A percentile compares a stretch with the other conserved stretches of the same genome.
Evolutionary conservation across 1,139 yeast species (phyloP).

Genomic region (Diutina neorugosa): DNA sequence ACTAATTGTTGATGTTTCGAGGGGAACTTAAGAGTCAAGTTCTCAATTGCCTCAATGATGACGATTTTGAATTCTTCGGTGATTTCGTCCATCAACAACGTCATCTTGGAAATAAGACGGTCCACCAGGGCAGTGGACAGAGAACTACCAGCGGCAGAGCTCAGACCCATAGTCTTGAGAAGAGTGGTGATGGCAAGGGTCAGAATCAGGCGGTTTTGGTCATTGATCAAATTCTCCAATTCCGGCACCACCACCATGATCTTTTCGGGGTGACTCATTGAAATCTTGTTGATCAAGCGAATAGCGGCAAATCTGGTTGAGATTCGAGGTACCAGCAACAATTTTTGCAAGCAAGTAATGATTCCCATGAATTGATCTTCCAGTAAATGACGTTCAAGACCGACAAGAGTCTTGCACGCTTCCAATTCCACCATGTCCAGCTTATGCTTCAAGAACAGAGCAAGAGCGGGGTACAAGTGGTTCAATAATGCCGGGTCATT

Average conservation of each 20-base stretch:
- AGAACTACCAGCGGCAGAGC: constrained; percentile 20
- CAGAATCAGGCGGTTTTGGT: constrained; percentile 84
- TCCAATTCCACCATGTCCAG: constrained; percentile 88
- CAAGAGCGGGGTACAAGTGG: constrained; percentile 53
- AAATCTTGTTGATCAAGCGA: constrained; percentile 75
- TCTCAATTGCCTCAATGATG: constrained; percentile 89
- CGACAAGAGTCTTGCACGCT: constrained; percentile 76
- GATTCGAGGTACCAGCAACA: constrained; percentile 80
- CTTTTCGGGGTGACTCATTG: constrained; percentile 71
- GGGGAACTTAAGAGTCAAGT: constrained; percentile 88
- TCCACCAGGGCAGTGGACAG: constrained; percentile 61
- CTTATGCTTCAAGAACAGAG: constrained; percentile 66
- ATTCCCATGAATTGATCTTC: constrained; percentile 57
- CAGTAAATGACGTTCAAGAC: constrained; percentile 43
- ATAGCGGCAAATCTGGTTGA: constrained; percentile 90
- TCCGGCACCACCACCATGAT: constrained; percentile 63
- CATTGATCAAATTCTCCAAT: constrained; percentile 78
- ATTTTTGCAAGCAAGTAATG: constrained; percentile 58
- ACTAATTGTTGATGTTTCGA: constrained; percentile 77
- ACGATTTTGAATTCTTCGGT: constrained; percentile 93
- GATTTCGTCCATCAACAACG: constrained; percentile 85
- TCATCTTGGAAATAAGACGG: constrained; percentile 75
- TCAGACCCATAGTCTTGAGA: constrained; percentile 86
- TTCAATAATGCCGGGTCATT: constrained; percentile 45
- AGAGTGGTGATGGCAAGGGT: constrained; percentile 97